Base-by-base conservation (phyloP, 805 yeast genomes). In the Blastobotrys peoriensis region DNA sequence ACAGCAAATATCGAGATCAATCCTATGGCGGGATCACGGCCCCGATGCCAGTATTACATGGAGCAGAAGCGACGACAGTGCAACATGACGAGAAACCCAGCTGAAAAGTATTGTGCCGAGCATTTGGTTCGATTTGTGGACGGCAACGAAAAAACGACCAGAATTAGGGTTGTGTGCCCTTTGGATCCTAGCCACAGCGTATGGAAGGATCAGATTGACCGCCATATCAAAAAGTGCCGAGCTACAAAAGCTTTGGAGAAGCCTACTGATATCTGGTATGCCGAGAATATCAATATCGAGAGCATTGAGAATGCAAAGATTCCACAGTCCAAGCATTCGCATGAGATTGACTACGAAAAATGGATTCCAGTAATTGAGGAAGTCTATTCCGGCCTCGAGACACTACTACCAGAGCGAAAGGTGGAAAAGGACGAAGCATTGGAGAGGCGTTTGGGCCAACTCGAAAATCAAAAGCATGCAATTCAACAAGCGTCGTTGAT, bases 401-500 rank as follows among this genome's bases (percentile, higher is more conserved):
- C 10, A 8, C 8, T 25, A 8, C 13, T 25, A 13, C 43, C 48
- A 4, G 33, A 39, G 15, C 17, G 43, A 33, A 50, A 45, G 9
- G 41, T 57, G 5, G 25, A 44, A n/a, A 30, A 49, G 9, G 62
- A 59, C 36, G 51, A 47, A 10, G 74, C 73, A 52, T 64, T 73
- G 30, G 59, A 65, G 16, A 56, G 59, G 6, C 65, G 88, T 46
- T 65, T 76, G 38, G 63, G 63, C 3, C 75, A 76, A 51, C 62
- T 79, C 25, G 67, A 67, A 18, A 78, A 79, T 59, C 75, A 71
- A 49, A 87, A 87, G 56, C 96, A 88, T 64, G 83, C 91, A 1
- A 59, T 73, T 2, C 97, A 88, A 60, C 97, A 88, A 60, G 73
- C 88, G 0, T 83, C 94, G 1, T 60, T 88, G 46, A 82, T 85